Base-by-base conservation (phyloP, 352 stramenopile species). In the Aphanomyces euteiches region DNA sequence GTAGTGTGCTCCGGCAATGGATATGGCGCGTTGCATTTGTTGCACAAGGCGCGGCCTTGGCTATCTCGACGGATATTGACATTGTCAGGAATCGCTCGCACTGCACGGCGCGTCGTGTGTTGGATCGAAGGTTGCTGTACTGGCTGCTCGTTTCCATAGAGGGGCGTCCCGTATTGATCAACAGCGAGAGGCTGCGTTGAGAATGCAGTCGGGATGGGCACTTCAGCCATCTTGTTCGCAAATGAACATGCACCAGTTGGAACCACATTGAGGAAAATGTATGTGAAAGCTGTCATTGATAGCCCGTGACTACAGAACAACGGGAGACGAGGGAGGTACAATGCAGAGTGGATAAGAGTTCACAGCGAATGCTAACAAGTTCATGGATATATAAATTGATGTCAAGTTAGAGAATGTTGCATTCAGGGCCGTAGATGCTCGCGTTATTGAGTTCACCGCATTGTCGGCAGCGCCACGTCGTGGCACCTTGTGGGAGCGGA, bases 401-500 rank as follows among this genome's bases (percentile, higher is more conserved):
- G 28, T 28, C 28, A 28, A 28, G 15, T 61, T 69, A 90, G 47
- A 81, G 63, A 41, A 90, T 83, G 28, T 50, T 80, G 79, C 84
- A 91, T 66, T 92, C 85, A 65, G 88, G 78, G 64, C 84, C 84
- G 67, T 89, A 90, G 21, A 87, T 73, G 61, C 85, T 92, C 39
- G 85, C 85, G 61, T 90, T 92, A 73, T 92, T 92, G 36, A 92
- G 75, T 43, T 90, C 77, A 17, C 82, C 79, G 63, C 85, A 92
- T 48, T 74, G 84, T 56, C 83, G 83, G 74, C 85, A 92, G 61
- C 80, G 71, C 83, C 83, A 92, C 61, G 83, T 90, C 4, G 85
- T 91, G 56, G 77, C 85, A 17, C 85, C 83, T 0, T 77, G 74
- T 8, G 85, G 85, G 10, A 92, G 77, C 7, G 83, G 85, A 68